Evolutionary conservation across 2,329 filamentous ascomycete genomes (phyloP), one percentile per base, ranked within the genome.

Genomic region (Clonostachys byssicola): DNA sequence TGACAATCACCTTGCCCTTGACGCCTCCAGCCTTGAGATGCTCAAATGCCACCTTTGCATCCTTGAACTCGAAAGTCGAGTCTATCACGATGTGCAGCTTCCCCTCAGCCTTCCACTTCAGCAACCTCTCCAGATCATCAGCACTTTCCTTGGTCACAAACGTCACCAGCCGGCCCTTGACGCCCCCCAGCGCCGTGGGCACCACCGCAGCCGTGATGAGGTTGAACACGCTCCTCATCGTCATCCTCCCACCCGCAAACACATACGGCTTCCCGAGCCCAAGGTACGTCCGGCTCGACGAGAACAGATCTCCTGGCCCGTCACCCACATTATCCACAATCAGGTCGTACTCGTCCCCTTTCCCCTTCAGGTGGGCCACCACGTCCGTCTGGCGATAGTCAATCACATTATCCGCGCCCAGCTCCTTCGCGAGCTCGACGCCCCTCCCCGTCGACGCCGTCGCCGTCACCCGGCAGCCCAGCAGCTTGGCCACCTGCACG

Each of bases 331-430:
- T 82, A 59, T 86, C 83, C n/a, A 85, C 67, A 2, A 78, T 65
- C 35, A 77, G 65, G 46, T 70, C 67, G 53, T 74, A 84, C 5
- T 73, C 62, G 6, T 66, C 65, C 0, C 75, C 76, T 14, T 68
- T 70, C 2, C 67, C 60, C 50, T 68, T 69, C 1, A 86, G 64
- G 6, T 63, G 59, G 8, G 66, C 61, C 2, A 77, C 54, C 2
- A 85, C 63, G 55, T 83, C 65, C 20, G 62, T 59, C 0, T 64
- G 66, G 41, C 73, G 77, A 60, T 87, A 86, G 57, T 86, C 80
- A 45, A 86, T 71, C 38, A 85, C 75, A 44, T 82, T 77, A 53
- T 88, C 83, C 5, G 84, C 85, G 3, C 85, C 85, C 2, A 87
- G 58, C 6, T 67, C 65, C 50, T 72, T 72, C 59, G 80, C 82